Evolutionary conservation across 129 eudicot genomes (phyloP).

Genomic region (Gnaphalium uliginosum): DNA sequence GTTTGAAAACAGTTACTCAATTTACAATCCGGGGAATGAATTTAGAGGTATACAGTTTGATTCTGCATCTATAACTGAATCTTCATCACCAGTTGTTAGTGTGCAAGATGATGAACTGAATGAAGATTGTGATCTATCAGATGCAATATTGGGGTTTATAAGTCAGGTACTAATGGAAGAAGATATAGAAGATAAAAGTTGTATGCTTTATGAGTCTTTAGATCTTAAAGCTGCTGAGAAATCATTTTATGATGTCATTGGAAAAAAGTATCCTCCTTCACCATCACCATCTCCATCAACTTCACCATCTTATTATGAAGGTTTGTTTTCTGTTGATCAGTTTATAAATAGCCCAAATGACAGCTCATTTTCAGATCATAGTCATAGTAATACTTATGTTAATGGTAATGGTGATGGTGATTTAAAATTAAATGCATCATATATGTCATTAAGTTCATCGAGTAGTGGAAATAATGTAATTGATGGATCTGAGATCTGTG

Average conservation of each 20-base stretch:
- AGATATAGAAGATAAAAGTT: slow-evolving; percentile 50
- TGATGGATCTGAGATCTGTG: slow-evolving; percentile 39
- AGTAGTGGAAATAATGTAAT: slow-evolving; percentile 37
- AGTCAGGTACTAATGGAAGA: slow-evolving; percentile 70
- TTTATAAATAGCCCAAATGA: slow-evolving; percentile 24
- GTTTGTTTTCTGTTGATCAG: slow-evolving; percentile 28
- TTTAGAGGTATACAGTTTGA: slow-evolving; percentile 42
- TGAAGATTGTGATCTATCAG: slow-evolving; percentile 73
- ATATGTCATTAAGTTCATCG: slow-evolving; percentile 20
- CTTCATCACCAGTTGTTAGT: slow-evolving; percentile 30
- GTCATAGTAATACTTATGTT: slow-evolving; percentile 3
- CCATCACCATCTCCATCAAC: background rate
- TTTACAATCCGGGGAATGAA: slow-evolving; percentile 34
- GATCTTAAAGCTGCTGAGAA: slow-evolving; percentile 70
- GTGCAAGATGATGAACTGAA: slow-evolving; percentile 44
- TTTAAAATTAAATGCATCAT: slow-evolving; percentile 27
- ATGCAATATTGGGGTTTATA: slow-evolving; percentile 48
- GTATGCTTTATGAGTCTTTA: slow-evolving; percentile 48
- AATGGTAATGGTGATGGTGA: slow-evolving; percentile 34
- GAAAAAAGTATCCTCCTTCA: slow-evolving; percentile 57
- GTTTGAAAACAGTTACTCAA: slow-evolving; percentile 36
- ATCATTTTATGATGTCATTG: slow-evolving; percentile 57
- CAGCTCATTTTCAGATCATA: slow-evolving; percentile 21
- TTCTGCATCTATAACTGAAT: slow-evolving; percentile 25
- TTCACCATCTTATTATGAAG: slow-evolving; percentile 15